Percentiles rank a stretch among this genome's conserved stretches.
Evolutionary conservation across 2,329 filamentous ascomycete species (phyloP).

Genomic region (Zelopaecilomyces penicillatus): DNA sequence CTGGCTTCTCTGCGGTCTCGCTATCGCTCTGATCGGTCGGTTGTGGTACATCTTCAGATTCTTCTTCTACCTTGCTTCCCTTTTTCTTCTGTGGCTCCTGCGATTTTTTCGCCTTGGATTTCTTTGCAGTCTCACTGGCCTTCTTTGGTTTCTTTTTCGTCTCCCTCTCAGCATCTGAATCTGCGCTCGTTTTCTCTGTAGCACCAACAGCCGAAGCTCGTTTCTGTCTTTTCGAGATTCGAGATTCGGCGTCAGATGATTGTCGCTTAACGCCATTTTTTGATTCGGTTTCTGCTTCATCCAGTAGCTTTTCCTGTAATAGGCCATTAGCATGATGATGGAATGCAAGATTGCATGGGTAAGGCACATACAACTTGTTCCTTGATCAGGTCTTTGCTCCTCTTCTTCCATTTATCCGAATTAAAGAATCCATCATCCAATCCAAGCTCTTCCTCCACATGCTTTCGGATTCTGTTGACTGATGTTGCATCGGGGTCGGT

Average conservation of each 20-base stretch:
- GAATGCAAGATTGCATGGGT: neutral
- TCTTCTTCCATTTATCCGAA: conserved; percentile 44
- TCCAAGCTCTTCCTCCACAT: conserved; percentile 38
- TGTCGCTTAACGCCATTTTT: conserved; percentile 25
- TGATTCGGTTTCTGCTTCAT: conserved; percentile 21
- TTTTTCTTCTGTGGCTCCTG: conserved; percentile 4
- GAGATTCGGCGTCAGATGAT: conserved; percentile 14
- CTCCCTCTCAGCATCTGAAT: neutral
- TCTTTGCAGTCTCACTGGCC: conserved; percentile 9
- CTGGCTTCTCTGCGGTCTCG: neutral
- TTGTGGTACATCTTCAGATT: conserved; percentile 8
- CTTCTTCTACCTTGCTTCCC: conserved; percentile 10
- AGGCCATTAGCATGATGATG: conserved; percentile 4
- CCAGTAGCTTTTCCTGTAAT: conserved; percentile 26
- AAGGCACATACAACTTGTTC: conserved; percentile 41
- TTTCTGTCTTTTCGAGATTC: conserved; percentile 30
- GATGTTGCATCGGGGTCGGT: conserved; percentile 39
- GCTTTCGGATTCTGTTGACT: conserved; percentile 49
- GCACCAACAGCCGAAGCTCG: conserved; percentile 19
- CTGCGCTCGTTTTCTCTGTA: neutral
- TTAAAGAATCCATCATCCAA: conserved; percentile 45
- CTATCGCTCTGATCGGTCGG: neutral
- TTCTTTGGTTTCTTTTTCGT: conserved; percentile 10
- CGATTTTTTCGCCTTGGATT: neutral
- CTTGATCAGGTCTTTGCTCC: conserved; percentile 51